Base-by-base conservation (phyloP, 2,329 filamentous ascomycete genomes). In the Eutypa lata region DNA sequence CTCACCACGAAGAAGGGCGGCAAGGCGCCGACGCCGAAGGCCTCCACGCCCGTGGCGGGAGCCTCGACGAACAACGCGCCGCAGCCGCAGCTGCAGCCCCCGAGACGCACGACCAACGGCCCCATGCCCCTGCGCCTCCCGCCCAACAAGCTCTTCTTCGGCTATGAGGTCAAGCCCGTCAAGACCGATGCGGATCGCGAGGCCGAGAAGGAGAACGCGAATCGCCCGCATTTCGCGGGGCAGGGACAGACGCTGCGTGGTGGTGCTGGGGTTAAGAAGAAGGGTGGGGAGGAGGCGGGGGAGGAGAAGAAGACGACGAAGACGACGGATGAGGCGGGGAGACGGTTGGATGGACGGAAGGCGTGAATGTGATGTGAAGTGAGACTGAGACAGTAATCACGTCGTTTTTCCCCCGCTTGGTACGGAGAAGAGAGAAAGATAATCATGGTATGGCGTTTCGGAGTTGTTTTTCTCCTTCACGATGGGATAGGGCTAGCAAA, bases 91-190 rank as follows among this genome's bases (percentile, higher is more conserved):
- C 64, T 33, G 35, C 57, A 60, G 13, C 51, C 64, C 22, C 71
- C 71, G n/a, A 72, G 63, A 53, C 72, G 71, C 56, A 71, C 82
- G 56, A 85, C 80, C 14, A 91, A 93, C 58, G 92, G 91, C 0
- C 91, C 93, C 0, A 89, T 94, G 67, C 91, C 93, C 3, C 79
- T 99, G 7, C 82, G 94, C 26, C 71, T 99, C 49, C 83, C 90
- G 0, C 88, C 89, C 0, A 94, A 94, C 64, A 96, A 97, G 72
- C 79, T 99, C 4, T 99, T 99, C 77, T 96, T 99, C 58, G 94
- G 94, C 3, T 99, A 97, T 65, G 88, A 96, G 65, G 82, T 96
- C 67, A 96, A 89, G 70, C 93, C 93, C 0, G 79, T 95, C 42
- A 92, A 91, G 76, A 90, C 89, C 8, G 84, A 88, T 53, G 87